Evolutionary conservation across 257 asterid genomes (phyloP).

Genomic region (Solanum gracilifrons): DNA sequence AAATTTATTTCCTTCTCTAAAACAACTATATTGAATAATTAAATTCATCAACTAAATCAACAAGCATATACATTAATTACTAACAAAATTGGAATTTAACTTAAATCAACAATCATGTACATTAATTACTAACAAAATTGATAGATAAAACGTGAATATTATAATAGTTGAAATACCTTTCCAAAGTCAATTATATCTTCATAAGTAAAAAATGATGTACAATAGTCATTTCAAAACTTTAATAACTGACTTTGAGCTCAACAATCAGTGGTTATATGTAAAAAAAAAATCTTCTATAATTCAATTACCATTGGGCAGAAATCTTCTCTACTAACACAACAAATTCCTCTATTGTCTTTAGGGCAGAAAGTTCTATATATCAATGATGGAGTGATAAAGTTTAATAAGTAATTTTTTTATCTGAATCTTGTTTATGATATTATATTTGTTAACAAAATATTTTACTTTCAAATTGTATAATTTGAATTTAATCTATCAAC

Average conservation of each 20-base stretch:
- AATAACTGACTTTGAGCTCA: neutral
- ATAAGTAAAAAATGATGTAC: neutral
- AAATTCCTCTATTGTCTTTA: too few species aligned
- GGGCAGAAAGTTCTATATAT: too few species aligned
- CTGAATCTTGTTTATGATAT: neutral
- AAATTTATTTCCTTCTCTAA: neutral
- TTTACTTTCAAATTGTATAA: too few species aligned
- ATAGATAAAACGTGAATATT: neutral
- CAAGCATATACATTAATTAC: neutral
- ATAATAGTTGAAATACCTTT: neutral
- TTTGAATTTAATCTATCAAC: too few species aligned
- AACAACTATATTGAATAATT: neutral
- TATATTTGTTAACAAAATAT: too few species aligned
- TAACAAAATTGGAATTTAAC: neutral
- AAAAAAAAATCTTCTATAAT: too few species aligned
- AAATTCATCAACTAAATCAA: neutral
- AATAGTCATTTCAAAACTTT: neutral
- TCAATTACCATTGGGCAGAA: too few species aligned
- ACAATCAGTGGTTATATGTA: neutral
- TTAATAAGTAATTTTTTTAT: too few species aligned
- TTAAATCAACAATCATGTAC: neutral
- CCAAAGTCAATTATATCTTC: neutral
- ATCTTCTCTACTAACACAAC: too few species aligned
- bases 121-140: too few species aligned
- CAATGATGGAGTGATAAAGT: too few species aligned